Base-by-base conservation (phyloP, 495 filamentous ascomycete genomes). In the Chaetomidium leptoderma region DNA sequence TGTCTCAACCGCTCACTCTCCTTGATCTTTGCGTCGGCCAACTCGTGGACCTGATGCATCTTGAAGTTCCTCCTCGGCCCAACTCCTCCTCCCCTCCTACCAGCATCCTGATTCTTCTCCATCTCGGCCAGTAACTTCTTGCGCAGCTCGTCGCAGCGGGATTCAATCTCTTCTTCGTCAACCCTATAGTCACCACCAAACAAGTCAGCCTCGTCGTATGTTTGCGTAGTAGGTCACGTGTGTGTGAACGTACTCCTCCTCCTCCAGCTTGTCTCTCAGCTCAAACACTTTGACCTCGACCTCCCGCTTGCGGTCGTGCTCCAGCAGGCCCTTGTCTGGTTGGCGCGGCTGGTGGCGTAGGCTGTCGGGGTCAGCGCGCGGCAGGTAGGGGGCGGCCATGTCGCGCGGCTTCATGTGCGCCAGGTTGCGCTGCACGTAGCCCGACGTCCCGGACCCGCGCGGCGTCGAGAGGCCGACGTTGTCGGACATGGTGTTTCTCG, bases 381-480 rank as follows among this genome's bases (percentile, higher is more conserved):
- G 63, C 29, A 45, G 76, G 74, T 91, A 91, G 0, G 83, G 81
- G 4, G 81, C 78, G 16, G 61, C 75, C 40, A 73, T 71, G 65
- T 86, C 82, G 75, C 92, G 91, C 11, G 88, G 90, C 62, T 81
- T 85, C 52, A 95, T 83, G 76, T 93, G 85, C 8, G 95, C 92
- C 57, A 86, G 81, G 75, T 97, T 99, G 67, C 89, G 89, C 69
- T 97, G 92, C 52, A 99, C 91, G 76, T 97, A 97, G 68, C 95
- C 95, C 4, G 90, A 96, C 58, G 95, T 99, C 55, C 93, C 93
- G 64, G 85, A 91, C 56, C 95, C 95, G 60, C 95, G 88, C 6
- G 95, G 95, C 21, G 95, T 99, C 51, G 88, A 80, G 67, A 99
- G 91, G 59, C 95, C 95, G 74, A 99, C 95, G 78, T 99, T 99